Percentiles rank a stretch among this genome's conserved stretches.
Evolutionary conservation across 257 asterid species (phyloP).

Genomic region (Lithospermum erythrorhizon): DNA sequence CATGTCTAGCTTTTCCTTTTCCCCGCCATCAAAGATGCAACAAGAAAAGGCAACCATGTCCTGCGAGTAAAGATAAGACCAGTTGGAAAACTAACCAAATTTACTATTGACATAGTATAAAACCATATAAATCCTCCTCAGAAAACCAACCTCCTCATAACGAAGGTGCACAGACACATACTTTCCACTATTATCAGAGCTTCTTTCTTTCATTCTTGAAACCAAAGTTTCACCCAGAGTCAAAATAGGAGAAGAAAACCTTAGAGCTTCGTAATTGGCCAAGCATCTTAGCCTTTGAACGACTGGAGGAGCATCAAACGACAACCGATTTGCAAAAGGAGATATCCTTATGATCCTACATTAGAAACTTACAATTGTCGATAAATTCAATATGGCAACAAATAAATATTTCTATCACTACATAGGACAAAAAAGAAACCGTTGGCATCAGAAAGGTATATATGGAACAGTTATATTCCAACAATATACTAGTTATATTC

Average conservation of each 20-base stretch:
- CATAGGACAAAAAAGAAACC: not conserved
- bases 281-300: slow-evolving; percentile 88
- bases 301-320: slow-evolving; percentile 81
- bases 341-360: slow-evolving; percentile 84
- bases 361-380: not conserved
- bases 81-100: slow-evolving; percentile 3
- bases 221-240: slow-evolving; percentile 64
- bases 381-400: not conserved
- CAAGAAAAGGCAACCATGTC: slow-evolving; percentile 99
- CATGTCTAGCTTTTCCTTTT: slow-evolving; percentile 74
- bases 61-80: slow-evolving; percentile 34
- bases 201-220: slow-evolving; percentile 73
- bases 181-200: slow-evolving; percentile 80
- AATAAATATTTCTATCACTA: not conserved
- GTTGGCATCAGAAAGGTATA: not conserved
- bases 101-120: slow-evolving; percentile 9
- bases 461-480: not conserved
- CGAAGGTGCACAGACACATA: slow-evolving; percentile 98
- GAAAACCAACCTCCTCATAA: slow-evolving; percentile 84
- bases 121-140: slow-evolving; percentile 6
- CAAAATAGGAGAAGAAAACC: slow-evolving; percentile 63
- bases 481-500: no score
- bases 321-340: slow-evolving; percentile 89
- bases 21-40: slow-evolving; percentile 91
- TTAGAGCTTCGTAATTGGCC: slow-evolving; percentile 88